Evolutionary conservation across 768 basidiomycete species (phyloP), one percentile per base, ranked within the genome.

Genomic region (Coprinopsis sp.): DNA sequence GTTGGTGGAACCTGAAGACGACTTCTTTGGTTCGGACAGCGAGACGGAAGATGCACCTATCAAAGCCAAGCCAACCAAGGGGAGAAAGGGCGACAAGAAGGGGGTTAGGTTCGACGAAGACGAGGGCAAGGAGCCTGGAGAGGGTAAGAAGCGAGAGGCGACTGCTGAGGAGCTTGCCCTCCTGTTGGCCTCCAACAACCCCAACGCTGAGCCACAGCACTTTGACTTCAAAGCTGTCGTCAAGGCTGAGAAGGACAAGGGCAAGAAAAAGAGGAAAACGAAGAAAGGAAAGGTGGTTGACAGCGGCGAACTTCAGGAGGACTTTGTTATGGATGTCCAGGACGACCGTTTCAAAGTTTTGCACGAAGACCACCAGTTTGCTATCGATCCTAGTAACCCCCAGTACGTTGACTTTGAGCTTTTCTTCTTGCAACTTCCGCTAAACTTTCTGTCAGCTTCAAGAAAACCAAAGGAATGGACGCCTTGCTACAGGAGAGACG

Each of bases 371-470:
- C 82, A 90, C 56, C 78, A 84, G 25, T 98, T 90, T 54, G 94
- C 95, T 0, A 93, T 99, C 54, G 96, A 99, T 64, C 95, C 96
- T 16, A 88, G 81, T 44, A 89, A 97, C 67, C 92, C 95, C 61
- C 89, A 84, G 95, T 96, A 59, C 53, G 92, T 75, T 10, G 40
- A 12, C 8, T 24, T 36, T 52, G 27, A 30, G 27, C 41, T 30
- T 25, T 19, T 11, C n/a, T 46, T 28, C 12, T 27, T 27, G 8
- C 27, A 22, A 43, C 48, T 47, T 47, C 44, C 53, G 18, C 52
- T 23, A 29, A 49, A 43, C 19, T 22, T 49, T 39, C 27, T 16
- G 45, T 16, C 57, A 97, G 93, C 46, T 98, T 87, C 72, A 91
- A 87, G 63, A 92, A 87, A 71, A 94, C 95, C 1, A 90, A 87